phyloP scores from a whole-genome alignment of 257 asterid species.

The Leonotis leonurus region DNA sequence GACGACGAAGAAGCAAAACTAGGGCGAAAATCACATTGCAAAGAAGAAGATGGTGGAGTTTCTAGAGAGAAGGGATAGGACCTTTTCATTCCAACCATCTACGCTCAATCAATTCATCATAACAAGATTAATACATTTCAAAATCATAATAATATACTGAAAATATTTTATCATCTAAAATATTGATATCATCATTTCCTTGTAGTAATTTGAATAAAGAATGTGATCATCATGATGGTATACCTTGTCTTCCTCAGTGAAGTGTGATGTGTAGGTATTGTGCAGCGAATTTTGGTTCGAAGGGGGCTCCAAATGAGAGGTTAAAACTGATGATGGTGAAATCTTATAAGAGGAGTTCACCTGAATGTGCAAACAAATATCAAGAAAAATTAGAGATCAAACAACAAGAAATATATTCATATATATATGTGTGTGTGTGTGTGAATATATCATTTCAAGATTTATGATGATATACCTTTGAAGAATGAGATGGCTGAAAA shows the following conservation, averaged over 20 bases:
- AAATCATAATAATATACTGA: too few species aligned
- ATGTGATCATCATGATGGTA: neutral
- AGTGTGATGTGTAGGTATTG: constrained; percentile 33
- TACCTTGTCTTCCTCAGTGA: constrained; percentile 77
- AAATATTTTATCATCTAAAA: too few species aligned
- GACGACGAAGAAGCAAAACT: constrained; percentile 20
- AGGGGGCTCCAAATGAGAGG: constrained; percentile 92
- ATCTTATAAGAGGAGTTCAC: constrained; percentile 52
- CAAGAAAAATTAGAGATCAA: neutral
- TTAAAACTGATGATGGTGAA: constrained; percentile 40
- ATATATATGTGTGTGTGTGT: too few species aligned
- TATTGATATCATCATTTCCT: too few species aligned
- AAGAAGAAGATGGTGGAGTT: constrained; percentile 29
- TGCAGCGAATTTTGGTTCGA: constrained; percentile 75
- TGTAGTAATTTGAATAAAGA: too few species aligned
- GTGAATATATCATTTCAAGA: neutral
- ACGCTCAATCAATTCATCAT: constrained; percentile 9
- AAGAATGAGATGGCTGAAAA: constrained; percentile 29
- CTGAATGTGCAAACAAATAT: constrained; percentile 27
- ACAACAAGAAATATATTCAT: neutral
- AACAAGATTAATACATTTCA: constrained; percentile 13
- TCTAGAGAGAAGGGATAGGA: constrained; percentile 43
- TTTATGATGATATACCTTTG: constrained; percentile 22
- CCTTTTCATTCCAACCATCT: constrained; percentile 62
- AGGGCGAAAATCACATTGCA: constrained; percentile 23